Percentiles rank a stretch among this genome's conserved stretches.
Evolutionary conservation across 2,329 filamentous ascomycete species (phyloP).

Genomic region (Beauveria caledonica): DNA sequence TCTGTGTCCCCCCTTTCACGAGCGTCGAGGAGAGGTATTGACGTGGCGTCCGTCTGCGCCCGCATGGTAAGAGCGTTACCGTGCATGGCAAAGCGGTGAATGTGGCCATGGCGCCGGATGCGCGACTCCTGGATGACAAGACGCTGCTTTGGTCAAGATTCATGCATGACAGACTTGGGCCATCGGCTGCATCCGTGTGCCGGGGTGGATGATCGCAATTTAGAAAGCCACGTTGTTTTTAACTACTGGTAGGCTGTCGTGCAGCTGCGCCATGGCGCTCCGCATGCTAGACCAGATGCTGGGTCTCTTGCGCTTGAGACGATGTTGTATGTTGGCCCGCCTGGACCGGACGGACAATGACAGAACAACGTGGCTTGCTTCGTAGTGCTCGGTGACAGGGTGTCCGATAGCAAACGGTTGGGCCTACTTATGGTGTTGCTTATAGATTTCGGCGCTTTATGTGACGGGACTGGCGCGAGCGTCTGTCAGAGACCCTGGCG

Average conservation of each 20-base stretch:
- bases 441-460: background rate
- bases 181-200: conserved; percentile 2
- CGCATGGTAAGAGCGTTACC: background rate
- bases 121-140: background rate
- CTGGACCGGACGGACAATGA: background rate
- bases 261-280: background rate
- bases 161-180: background rate
- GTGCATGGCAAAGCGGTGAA: background rate
- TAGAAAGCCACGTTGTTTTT: background rate
- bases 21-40: background rate
- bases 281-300: background rate
- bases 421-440: background rate
- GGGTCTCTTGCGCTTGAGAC: background rate
- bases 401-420: background rate
- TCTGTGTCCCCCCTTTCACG: background rate
- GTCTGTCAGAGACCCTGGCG: background rate
- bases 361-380: background rate
- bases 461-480: background rate
- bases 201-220: conserved; percentile 6
- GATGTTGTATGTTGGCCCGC: background rate
- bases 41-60: background rate
- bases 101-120: background rate
- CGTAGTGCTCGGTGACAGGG: too few relatives aligned
- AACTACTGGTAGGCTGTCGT: too few relatives aligned
- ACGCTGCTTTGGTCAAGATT: background rate